These are phyloP conservation scores for Chrysanthemum makinoi DNA, from an alignment of 129 eudicot genomes.

Conservation along the genomic window DNA sequence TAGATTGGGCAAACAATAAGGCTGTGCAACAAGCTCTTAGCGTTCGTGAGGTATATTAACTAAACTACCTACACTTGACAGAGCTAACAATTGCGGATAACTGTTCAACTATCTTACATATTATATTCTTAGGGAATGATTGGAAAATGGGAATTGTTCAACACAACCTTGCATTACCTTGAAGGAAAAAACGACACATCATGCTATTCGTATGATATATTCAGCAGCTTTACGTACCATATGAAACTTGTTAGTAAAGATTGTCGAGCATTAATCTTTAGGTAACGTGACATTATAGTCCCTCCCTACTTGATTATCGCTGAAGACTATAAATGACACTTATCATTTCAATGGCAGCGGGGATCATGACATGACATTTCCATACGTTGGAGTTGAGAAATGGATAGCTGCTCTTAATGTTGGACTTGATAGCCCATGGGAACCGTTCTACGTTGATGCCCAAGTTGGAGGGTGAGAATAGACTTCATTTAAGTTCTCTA, in stretches of 20 bases:
- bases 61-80: background rate
- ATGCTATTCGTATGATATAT: slow-evolving; percentile 29
- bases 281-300: slow-evolving; percentile 13
- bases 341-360: slow-evolving; percentile 9
- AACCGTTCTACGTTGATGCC: slow-evolving; percentile 31
- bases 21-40: slow-evolving; percentile 32
- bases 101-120: background rate
- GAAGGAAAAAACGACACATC: slow-evolving; percentile 25
- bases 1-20: slow-evolving; percentile 21
- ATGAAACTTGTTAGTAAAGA: slow-evolving; percentile 24
- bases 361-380: slow-evolving; percentile 33
- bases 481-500: background rate
- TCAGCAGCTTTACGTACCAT: slow-evolving; percentile 27
- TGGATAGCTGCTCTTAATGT: slow-evolving; percentile 29
- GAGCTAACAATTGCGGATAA: background rate
- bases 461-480: slow-evolving; percentile 40
- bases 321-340: background rate
- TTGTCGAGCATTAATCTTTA: slow-evolving; percentile 31
- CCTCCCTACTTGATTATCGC: background rate
- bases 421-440: slow-evolving; percentile 22
- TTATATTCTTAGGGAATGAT: slow-evolving; percentile 23
- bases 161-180: slow-evolving; percentile 19
- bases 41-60: slow-evolving; percentile 22
- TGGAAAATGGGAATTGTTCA: slow-evolving; percentile 26
- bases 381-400: slow-evolving; percentile 25